Conservation (phyloP, 768 basidiomycete species). For the Naganishia onofrii region DNA sequence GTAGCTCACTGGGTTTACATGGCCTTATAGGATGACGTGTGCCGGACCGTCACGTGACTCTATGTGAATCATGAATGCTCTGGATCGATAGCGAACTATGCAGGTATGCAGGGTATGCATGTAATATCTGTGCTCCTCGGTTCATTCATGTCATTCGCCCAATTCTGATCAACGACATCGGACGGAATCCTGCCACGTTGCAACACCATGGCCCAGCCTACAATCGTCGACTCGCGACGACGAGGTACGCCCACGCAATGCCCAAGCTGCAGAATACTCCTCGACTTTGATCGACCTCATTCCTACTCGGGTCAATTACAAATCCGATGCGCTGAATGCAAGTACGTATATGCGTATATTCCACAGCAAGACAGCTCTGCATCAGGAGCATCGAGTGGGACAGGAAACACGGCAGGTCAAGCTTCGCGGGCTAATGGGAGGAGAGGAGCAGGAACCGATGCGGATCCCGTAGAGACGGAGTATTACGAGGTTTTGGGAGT, state of each 20-base stretch:
- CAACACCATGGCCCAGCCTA: slow-evolving; percentile 35
- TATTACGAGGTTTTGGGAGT: slow-evolving; percentile 51
- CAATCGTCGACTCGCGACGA: slow-evolving; percentile 48
- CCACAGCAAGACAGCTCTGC: slow-evolving; percentile 7
- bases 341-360: slow-evolving; percentile 29
- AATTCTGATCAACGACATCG: neutral
- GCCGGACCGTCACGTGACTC: neutral
- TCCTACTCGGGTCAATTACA: slow-evolving; percentile 47
- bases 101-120: neutral
- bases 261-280: slow-evolving; percentile 43
- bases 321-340: slow-evolving; percentile 45
- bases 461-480: slow-evolving; percentile 49
- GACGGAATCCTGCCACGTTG: neutral
- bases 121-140: neutral
- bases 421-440: neutral
- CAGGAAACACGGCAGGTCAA: slow-evolving; percentile 22
- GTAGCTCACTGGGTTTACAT: neutral
- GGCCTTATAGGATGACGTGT: neutral
- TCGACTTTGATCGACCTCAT: slow-evolving; percentile 48
- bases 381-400: slow-evolving; percentile 12
- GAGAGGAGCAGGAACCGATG: slow-evolving; percentile 44
- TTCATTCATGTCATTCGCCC: neutral
- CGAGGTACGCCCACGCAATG: slow-evolving; percentile 48
- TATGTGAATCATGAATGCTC: neutral
- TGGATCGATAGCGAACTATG: neutral